Conservation (phyloP, 805 yeast species). For the Wickerhamiella vanderwaltii region DNA sequence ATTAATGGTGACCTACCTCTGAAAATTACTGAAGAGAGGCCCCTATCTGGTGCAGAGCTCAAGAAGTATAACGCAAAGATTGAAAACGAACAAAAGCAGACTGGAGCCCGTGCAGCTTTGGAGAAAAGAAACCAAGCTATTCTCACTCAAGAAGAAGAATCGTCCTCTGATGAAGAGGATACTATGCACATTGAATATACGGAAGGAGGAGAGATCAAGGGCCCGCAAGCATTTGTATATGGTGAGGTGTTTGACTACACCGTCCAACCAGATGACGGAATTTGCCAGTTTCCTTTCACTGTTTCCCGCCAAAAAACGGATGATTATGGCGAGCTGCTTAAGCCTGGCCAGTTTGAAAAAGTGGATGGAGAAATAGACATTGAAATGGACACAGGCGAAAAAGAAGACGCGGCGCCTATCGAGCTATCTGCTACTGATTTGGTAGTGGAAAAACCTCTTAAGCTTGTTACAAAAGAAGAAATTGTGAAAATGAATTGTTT, state of each 20-base stretch:
- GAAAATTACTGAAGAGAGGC: slow-evolving; percentile 18
- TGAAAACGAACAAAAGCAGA: slow-evolving; percentile 18
- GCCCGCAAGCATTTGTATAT: neutral
- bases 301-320: slow-evolving; percentile 52
- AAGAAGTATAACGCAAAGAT: slow-evolving; percentile 21
- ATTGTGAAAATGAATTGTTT: slow-evolving; percentile 53
- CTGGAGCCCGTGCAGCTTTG: slow-evolving; percentile 25
- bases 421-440: neutral
- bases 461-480: slow-evolving; percentile 28
- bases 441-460: slow-evolving; percentile 32
- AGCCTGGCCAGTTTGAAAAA: slow-evolving; percentile 31
- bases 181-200: slow-evolving; percentile 1
- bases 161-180: slow-evolving; percentile 24
- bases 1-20: slow-evolving; percentile 15
- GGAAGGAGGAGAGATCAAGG: neutral
- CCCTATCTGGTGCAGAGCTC: slow-evolving; percentile 29
- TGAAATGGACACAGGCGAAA: slow-evolving; percentile 22
- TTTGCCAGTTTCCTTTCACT: slow-evolving; percentile 69
- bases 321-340: slow-evolving; percentile 77
- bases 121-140: slow-evolving; percentile 30
- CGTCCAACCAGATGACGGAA: slow-evolving; percentile 31
- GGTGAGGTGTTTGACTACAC: slow-evolving; percentile 20
- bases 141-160: slow-evolving; percentile 25
- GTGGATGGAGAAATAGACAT: slow-evolving; percentile 8
- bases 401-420: slow-evolving; percentile 16